Evolutionary conservation across 2,329 filamentous ascomycete species (phyloP).

Genomic region (Hymenoscyphus infarciens): DNA sequence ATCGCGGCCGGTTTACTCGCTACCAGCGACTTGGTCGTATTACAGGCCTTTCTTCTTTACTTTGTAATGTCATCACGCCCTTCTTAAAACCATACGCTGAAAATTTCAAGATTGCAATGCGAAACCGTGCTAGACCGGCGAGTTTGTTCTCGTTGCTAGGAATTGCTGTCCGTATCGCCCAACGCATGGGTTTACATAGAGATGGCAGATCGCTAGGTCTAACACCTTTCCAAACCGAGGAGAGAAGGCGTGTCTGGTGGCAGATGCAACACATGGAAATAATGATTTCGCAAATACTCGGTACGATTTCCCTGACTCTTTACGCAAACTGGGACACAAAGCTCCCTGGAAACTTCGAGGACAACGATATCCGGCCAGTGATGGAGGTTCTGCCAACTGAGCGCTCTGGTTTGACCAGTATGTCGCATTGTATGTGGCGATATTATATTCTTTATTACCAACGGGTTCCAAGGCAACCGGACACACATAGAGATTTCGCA

Average conservation of each 20-base stretch:
- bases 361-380: too few relatives aligned
- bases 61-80: too few relatives aligned
- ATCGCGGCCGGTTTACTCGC: too few relatives aligned
- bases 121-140: slow-evolving; percentile 32
- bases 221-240: slow-evolving; percentile 50
- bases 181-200: slow-evolving; percentile 45
- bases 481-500: too few relatives aligned
- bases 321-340: not conserved
- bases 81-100: too few relatives aligned
- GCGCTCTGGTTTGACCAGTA: not conserved
- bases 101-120: not conserved
- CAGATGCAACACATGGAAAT: slow-evolving; percentile 40
- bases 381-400: too few relatives aligned
- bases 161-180: slow-evolving; percentile 44
- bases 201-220: slow-evolving; percentile 34
- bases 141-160: slow-evolving; percentile 47
- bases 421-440: slow-evolving; percentile 5
- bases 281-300: not conserved
- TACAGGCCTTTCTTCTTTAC: too few relatives aligned
- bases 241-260: slow-evolving; percentile 58
- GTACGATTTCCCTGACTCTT: not conserved
- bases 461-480: too few relatives aligned
- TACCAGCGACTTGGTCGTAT: too few relatives aligned
- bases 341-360: too few relatives aligned
- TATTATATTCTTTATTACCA: not conserved